A percentile compares a stretch with the other conserved stretches of the same genome.
Evolutionary conservation across 2,329 filamentous ascomycete species (phyloP).

Genomic region (Nigrograna mackinnonii): DNA sequence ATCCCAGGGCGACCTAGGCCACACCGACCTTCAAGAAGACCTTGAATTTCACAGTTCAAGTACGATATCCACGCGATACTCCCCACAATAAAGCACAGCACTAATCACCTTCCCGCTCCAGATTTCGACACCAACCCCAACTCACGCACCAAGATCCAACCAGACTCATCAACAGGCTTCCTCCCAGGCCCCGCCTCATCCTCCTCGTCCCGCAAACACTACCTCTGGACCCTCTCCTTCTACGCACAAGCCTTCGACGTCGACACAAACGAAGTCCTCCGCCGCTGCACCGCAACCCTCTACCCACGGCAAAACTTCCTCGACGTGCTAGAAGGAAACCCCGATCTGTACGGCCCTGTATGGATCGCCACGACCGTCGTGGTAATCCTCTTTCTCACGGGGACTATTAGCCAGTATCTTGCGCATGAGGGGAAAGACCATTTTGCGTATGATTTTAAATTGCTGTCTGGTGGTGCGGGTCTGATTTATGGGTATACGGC

Average conservation of each 20-base stretch:
- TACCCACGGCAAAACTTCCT: conserved; percentile 94
- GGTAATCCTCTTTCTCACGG: conserved; percentile 91
- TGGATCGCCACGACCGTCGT: conserved; percentile 99
- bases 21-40: conserved; percentile 97
- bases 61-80: conserved; percentile 37
- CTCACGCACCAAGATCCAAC: conserved; percentile 53
- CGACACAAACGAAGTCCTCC: conserved; percentile 86
- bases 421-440: conserved; percentile 67
- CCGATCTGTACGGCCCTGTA: conserved; percentile 94
- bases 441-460: conserved; percentile 88
- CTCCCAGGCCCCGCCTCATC: conserved; percentile 34
- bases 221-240: conserved; percentile 89
- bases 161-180: conserved; percentile 46
- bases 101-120: conserved; percentile 22
- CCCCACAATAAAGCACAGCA: neutral
- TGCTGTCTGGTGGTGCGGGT: conserved; percentile 88
- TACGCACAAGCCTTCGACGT: conserved; percentile 99
- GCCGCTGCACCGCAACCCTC: conserved; percentile 84
- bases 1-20: conserved; percentile 86
- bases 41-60: conserved; percentile 97
- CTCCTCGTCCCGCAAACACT: conserved; percentile 65
- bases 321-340: conserved; percentile 94
- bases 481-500: conserved; percentile 92
- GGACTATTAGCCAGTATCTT: conserved; percentile 91
- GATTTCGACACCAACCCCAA: conserved; percentile 68